Percentiles rank a stretch among this genome's conserved stretches.
These are phyloP conservation scores for Sanguinoderma infundibulare DNA, from an alignment of 1,284 basidiomycete genomes.

Conservation along the genomic window DNA sequence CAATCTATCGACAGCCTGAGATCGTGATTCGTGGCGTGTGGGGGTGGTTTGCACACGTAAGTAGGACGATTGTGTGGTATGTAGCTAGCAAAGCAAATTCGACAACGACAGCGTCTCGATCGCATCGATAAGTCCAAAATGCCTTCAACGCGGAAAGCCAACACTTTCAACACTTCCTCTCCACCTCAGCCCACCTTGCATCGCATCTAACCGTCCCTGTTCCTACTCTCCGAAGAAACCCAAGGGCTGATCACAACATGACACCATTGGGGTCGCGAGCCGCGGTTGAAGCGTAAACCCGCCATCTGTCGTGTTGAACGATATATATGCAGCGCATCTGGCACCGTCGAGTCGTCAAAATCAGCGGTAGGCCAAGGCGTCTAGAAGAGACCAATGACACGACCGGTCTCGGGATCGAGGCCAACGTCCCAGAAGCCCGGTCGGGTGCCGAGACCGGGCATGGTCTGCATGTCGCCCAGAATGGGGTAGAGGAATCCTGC, in stretches of 20 bases:
- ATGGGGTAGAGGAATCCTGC: conserved; percentile 97
- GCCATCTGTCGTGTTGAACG: conserved; percentile 46
- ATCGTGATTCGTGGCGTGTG: too few relatives aligned
- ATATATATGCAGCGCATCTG: conserved; percentile 37
- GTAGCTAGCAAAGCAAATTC: conserved; percentile 3
- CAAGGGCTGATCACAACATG: background rate
- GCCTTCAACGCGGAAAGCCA: background rate
- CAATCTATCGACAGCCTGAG: conserved; percentile 2
- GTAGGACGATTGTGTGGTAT: background rate
- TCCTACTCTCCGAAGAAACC: conserved; percentile 12
- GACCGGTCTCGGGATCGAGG: conserved; percentile 74
- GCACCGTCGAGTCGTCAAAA: conserved; percentile 30
- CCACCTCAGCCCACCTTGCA: background rate
- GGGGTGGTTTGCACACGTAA: background rate
- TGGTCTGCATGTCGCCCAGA: conserved; percentile 94
- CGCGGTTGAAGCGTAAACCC: conserved; percentile 24
- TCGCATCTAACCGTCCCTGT: conserved; percentile 1
- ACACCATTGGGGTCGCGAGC: conserved; percentile 16
- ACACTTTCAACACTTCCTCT: background rate
- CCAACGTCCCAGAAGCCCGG: conserved; percentile 92
- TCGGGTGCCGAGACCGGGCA: conserved; percentile 95
- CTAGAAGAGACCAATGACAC: conserved; percentile 78
- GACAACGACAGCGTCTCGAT: conserved; percentile 1
- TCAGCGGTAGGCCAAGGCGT: background rate
- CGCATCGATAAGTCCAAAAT: background rate